Base-by-base conservation (phyloP, 2,329 filamentous ascomycete species). In the Aspergillus chevalieri region DNA sequence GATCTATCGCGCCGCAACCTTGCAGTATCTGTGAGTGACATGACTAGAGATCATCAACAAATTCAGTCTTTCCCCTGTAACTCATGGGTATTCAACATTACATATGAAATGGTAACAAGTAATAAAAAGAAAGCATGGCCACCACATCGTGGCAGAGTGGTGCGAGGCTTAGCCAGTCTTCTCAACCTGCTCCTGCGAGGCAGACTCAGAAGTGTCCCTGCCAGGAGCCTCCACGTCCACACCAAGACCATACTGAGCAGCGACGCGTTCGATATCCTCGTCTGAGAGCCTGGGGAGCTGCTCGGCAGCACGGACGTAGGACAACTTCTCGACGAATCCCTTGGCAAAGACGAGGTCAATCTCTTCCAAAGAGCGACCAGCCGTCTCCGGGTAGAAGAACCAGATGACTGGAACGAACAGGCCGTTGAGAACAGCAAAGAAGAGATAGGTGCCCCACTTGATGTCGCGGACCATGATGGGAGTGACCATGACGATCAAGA, bases 401-500 rank as follows among this genome's bases (percentile, higher is more conserved):
- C 58, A 66, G 39, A 65, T 56, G 8, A 60, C 46, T 1, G 61
- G 62, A 6, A 65, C 50, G 41, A 61, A 59, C 14, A 45, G 44
- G 30, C 55, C 55, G 52, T 64, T 61, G 42, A 63, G 38, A 2
- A 53, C 49, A 6, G 59, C 60, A 49, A 66, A 65, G 53, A 66
- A 65, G 15, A 68, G 56, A 47, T 67, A 68, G 5, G 59, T 59
- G 30, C 57, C 59, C 64, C 65, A 68, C 12, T 54, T 49, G 41
- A 65, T 64, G 38, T 53, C 47, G 28, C 47, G 44, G 24, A 65
- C 52, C 55, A 65, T 64, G 30, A 66, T 58, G 3, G 65, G 65
- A 2, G 64, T 66, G 44, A 67, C 56, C 59, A 64, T 63, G 30
- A 65, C 65, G 34, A 67, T 58, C 15, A 61, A 52, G 59, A 78